Base-by-base conservation (phyloP, 176 grass and related monocot genomes). In the Rhipidocladum racemiflorum region DNA sequence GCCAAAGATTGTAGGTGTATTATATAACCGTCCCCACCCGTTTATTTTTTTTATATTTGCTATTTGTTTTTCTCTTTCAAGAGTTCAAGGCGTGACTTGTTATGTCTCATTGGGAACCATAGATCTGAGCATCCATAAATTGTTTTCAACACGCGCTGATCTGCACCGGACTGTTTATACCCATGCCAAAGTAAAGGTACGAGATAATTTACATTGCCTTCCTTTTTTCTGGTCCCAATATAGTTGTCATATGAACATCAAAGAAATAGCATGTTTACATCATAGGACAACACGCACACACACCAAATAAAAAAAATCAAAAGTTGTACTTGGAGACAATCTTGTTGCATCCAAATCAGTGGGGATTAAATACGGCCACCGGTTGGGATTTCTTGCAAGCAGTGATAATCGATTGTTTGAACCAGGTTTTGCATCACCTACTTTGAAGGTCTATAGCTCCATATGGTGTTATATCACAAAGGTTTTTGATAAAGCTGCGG, bases 171-270 rank as follows among this genome's bases (percentile, higher is more conserved):
- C 90, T 15, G 92, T 98, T 45, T 98, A 98, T 74, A 98, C 95
- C 74, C 95, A 98, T 86, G 77, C 88, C 12, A 98, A 98, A 95
- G 92, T 95, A 23, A 98, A 98, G 95, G 95, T 98, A 78, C 18
- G n/a, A 40, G 25, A 50, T 49, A 42, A 38, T 57, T 57, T 79
- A 57, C 7, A 68, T 48, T 29, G 0, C 46, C 45, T 24, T 25
- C 10, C 12, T 1, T 24, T 78, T 27, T 66, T 27, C 2, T 17
- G 46, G 11, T 69, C 70, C 48, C 9, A 10, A 6, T 13, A 34
- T 27, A 54, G 20, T 35, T 43, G 24, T 42, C 10, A 77, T 64
- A 25, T 36, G 42, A 18, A 30, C 50, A 53, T 38, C 16, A 3
- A 59, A 30, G 51, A 0, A 9, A 27, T 62, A 45, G n/a, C 62